Base-by-base conservation (phyloP, 371 early-diverging fungal species). In the Mortierella sp. region DNA sequence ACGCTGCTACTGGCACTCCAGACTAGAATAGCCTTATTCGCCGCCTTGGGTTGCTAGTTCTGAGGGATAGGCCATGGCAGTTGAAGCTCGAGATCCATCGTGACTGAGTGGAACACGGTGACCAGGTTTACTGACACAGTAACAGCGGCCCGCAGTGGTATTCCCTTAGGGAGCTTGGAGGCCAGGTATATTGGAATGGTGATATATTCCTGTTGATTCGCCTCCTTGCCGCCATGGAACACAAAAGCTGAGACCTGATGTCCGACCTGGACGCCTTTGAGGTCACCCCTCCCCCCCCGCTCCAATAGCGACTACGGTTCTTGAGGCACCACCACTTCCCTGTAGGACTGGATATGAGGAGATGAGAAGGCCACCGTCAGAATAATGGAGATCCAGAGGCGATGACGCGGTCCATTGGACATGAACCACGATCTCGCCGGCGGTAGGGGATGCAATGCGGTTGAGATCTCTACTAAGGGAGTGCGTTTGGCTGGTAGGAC, bases 1-100 rank as follows among this genome's bases (percentile, higher is more conserved):
- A 60, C 61, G 7, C 61, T 60, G 61, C 61, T 60, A 46, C 61
- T 60, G 31, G 61, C 61, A 26, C 61, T 52, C 61, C 61, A 60
- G 46, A 60, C 26, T 31, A 60, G 61, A 37, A 60, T 44, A 34
- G 61, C 44, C 52, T 52, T 30, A 26, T 50, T 60, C 43, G 46
- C 61, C 46, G 30, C 53, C 53, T 60, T 42, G 24, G 61, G 53
- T 52, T 52, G 28, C 61, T 52, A 60, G 37, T 52, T 44, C 52
- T 60, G 42, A 23, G 52, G 61, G 51, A 60, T 60, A 24, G 61
- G 61, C 61, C 61, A 60, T 42, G 61, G 61, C 46, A 60, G 37
- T 46, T 60, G 44, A 37, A 60, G 61, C 15, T 60, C 61, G 46
- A 60, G 61, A 46, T 60, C 61, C 21, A 52, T 52, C n/a, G 61